These are phyloP conservation scores for Stenogyne calaminthoides DNA, from an alignment of 305 asterid species.

Conservation along the genomic window DNA sequence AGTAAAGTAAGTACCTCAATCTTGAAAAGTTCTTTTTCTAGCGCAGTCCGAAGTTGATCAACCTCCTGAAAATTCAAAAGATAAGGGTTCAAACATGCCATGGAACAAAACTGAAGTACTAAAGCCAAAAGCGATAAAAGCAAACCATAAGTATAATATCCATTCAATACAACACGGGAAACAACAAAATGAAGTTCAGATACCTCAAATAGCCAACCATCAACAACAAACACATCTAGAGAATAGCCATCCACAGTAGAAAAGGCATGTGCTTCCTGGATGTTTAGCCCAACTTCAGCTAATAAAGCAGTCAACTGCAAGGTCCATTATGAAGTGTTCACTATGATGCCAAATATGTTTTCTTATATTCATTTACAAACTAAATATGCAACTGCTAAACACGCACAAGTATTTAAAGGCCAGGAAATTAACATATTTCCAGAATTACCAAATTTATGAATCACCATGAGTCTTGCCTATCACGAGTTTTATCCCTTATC, in stretches of 20 bases:
- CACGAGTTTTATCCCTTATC: constrained; percentile 2
- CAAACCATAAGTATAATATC: background rate
- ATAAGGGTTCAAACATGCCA: constrained; percentile 17
- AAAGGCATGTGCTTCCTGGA: constrained; percentile 97
- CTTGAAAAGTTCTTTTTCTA: constrained; percentile 53
- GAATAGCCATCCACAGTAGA: constrained; percentile 94
- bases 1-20: constrained; percentile 55
- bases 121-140: background rate
- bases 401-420: background rate
- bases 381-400: background rate
- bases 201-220: constrained; percentile 97
- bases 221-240: constrained; percentile 94
- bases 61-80: constrained; percentile 46
- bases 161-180: background rate
- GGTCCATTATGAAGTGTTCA: constrained; percentile 35
- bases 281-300: constrained; percentile 90
- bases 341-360: background rate
- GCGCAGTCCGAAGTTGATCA: constrained; percentile 49
- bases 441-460: background rate
- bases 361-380: constrained; percentile 19
- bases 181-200: constrained; percentile 21
- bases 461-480: background rate
- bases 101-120: constrained; percentile 14
- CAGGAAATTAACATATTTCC: background rate
- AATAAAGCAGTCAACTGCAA: constrained; percentile 90